Conservation (phyloP, 805 yeast genomes). For the Kockiozyma suomiensis region DNA sequence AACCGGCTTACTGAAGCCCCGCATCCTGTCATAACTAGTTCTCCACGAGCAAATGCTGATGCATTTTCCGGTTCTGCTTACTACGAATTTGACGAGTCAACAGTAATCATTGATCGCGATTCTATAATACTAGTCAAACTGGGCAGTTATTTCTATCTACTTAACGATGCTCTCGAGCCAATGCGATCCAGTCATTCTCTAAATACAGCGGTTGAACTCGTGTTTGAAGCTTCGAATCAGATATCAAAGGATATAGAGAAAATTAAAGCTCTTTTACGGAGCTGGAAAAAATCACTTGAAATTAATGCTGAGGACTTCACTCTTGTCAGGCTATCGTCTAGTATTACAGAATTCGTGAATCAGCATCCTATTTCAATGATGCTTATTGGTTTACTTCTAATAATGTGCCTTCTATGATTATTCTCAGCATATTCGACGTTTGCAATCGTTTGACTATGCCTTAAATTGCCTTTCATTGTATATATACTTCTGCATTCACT, state of each 20-base stretch:
- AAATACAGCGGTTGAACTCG: background rate
- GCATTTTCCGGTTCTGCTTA: background rate
- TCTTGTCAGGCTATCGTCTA: background rate
- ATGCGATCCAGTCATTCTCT: background rate
- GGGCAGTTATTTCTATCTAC: background rate
- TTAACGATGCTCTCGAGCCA: background rate
- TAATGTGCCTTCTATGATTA: constrained; percentile 23
- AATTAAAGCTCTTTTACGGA: background rate
- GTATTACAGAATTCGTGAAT: background rate
- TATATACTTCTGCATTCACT: too few relatives aligned
- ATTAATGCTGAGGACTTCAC: background rate
- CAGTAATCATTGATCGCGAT: constrained; percentile 20
- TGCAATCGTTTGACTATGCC: background rate
- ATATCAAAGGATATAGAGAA: background rate
- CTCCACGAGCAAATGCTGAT: constrained; percentile 12
- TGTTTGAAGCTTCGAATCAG: background rate
- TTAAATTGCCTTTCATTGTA: too few relatives aligned
- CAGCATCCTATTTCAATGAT: constrained; percentile 11
- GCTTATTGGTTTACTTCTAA: constrained; percentile 12
- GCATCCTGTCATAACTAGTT: constrained; percentile 6
- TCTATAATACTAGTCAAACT: constrained; percentile 14
- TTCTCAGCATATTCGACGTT: background rate
- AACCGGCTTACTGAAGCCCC: background rate
- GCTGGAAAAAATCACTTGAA: background rate
- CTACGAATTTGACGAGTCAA: constrained; percentile 13